A percentile compares a stretch with the other conserved stretches of the same genome.
These are phyloP conservation scores for Porphyrellus cyaneotinctus DNA, from an alignment of 768 basidiomycete genomes.

Conservation along the genomic window DNA sequence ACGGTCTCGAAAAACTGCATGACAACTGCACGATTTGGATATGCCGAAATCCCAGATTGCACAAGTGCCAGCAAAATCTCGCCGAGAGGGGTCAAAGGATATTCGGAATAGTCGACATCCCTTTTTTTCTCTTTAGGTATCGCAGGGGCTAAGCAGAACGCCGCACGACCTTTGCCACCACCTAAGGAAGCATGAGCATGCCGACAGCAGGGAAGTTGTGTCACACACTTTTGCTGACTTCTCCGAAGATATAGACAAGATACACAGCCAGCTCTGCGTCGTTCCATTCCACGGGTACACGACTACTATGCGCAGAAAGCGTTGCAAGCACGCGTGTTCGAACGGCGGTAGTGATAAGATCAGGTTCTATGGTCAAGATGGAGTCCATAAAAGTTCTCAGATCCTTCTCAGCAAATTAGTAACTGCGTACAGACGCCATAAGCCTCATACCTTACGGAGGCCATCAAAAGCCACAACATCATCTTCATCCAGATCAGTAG, in stretches of 20 bases:
- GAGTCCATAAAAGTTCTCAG: constrained; percentile 84
- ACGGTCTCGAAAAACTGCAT: constrained; percentile 92
- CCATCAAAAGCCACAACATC: constrained; percentile 78
- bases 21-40: constrained; percentile 78
- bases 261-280: constrained; percentile 93
- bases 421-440: background rate
- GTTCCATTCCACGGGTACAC: constrained; percentile 75
- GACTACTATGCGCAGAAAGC: constrained; percentile 59
- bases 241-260: constrained; percentile 90
- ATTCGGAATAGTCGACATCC: constrained; percentile 68
- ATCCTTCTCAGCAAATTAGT: constrained; percentile 50
- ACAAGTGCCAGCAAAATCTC: constrained; percentile 85
- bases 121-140: constrained; percentile 66
- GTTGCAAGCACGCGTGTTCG: constrained; percentile 70
- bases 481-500: constrained; percentile 84
- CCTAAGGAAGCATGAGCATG: constrained; percentile 35
- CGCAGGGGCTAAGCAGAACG: constrained; percentile 77
- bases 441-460: constrained; percentile 67
- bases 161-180: constrained; percentile 76
- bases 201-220: background rate
- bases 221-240: constrained; percentile 79
- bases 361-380: constrained; percentile 78
- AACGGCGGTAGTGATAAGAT: constrained; percentile 77
- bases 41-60: constrained; percentile 74
- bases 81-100: constrained; percentile 84